Base-by-base conservation (phyloP, 192 early-diverging fungal genomes). In the Backusella westeae region DNA sequence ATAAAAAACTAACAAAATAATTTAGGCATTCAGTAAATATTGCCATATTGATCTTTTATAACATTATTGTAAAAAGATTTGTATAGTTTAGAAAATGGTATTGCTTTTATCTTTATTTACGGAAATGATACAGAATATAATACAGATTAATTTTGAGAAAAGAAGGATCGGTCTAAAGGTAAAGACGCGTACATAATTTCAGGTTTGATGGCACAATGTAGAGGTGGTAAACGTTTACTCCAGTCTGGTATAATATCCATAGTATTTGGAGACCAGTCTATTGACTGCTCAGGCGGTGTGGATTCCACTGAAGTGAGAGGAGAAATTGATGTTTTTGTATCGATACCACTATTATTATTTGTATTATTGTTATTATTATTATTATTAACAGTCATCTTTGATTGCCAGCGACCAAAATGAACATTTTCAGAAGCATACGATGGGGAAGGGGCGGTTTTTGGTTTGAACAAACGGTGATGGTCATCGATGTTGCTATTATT, bases 391-490 rank as follows among this genome's bases (percentile, higher is more conserved):
- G 34, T 29, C 12, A 23, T 9, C n/a, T 23, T 39, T 23, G 71
- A 72, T 56, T 72, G 71, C 71, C 71, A 72, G 32, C 46, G 21
- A 53, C 71, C 71, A 35, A 72, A 72, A 52, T 72, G 49, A 36
- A 72, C 71, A n/a, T 72, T 52, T n/a, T 72, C 44, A n/a, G 71
- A 72, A 35, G 49, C 49, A 56, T 69, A 69, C n/a, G 68, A 21
- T 4, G 68, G 68, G 14, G 34, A 36, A 41, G 35, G 36, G 7
- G 23, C 35, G n/a, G 21, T 23, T 23, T 41, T 69, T 38, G 68
- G 68, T 69, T 39, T 69, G 35, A 69, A 63, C 3, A 29, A 29
- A 29, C 56, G 56, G 2, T 63, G 56, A 29, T 63, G 21, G 56
- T 23, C 56, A 63, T 63, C 23, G 1, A 4, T 63, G 12, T 14